Evolutionary conservation across 2,329 filamentous ascomycete species (phyloP).

Genomic region (Penicillium sp.): DNA sequence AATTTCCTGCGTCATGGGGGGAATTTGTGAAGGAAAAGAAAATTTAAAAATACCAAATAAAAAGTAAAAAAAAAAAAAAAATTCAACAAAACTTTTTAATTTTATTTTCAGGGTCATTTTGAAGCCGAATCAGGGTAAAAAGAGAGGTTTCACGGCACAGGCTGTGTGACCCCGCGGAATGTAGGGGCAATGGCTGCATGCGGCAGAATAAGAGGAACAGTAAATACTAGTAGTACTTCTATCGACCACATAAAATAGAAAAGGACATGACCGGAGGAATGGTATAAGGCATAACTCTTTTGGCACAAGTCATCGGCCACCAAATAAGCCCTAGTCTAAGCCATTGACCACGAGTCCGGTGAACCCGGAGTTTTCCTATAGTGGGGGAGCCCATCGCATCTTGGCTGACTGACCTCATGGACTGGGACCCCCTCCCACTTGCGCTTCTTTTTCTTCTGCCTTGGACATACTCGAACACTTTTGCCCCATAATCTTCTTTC

Average conservation of each 20-base stretch:
- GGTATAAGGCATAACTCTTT: too few relatives aligned
- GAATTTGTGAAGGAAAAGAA: slow-evolving; percentile 10
- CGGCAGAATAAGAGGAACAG: background rate
- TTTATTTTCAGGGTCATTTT: background rate
- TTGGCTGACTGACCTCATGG: slow-evolving; percentile 37
- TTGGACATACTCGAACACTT: background rate
- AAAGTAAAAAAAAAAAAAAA: background rate
- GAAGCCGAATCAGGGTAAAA: background rate
- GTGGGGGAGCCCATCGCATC: too few relatives aligned
- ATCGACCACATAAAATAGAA: background rate
- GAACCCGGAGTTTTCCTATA: slow-evolving; percentile 27
- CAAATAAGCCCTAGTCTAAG: background rate
- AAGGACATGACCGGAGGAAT: background rate
- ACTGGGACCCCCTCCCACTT: slow-evolving; percentile 28
- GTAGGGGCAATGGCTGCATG: slow-evolving; percentile 13
- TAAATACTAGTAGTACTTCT: too few relatives aligned
- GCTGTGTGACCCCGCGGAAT: slow-evolving; percentile 12
- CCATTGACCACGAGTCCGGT: slow-evolving; percentile 11
- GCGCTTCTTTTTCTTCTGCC: slow-evolving; percentile 6
- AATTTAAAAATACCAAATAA: background rate
- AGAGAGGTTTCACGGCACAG: background rate
- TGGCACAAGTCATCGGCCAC: background rate
- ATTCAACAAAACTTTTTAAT: background rate
- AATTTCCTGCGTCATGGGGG: slow-evolving; percentile 31
- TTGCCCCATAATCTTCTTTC: background rate